Conservation (phyloP, 257 asterid genomes). For the Lantana camara region DNA sequence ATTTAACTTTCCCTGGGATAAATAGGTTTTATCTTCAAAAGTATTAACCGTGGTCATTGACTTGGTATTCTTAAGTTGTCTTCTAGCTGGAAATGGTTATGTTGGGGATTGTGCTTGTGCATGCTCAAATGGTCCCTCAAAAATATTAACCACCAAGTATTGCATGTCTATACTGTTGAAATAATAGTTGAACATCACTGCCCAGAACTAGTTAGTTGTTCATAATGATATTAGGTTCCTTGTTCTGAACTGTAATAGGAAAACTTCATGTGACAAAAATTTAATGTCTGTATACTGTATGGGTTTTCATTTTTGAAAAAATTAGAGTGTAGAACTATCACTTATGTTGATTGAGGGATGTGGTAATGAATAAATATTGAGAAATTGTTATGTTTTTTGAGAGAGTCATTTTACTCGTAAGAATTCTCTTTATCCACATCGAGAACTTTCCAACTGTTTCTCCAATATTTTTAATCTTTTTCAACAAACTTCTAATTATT, state of each 20-base stretch:
- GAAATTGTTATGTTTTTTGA: background rate
- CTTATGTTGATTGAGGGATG: background rate
- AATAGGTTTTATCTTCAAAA: background rate
- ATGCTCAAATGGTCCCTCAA: background rate
- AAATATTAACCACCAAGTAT: background rate
- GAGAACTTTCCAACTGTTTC: slow-evolving; percentile 1
- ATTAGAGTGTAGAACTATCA: background rate
- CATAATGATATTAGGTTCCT: background rate
- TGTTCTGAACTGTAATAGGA: background rate
- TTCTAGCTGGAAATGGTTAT: background rate
- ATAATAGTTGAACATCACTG: background rate
- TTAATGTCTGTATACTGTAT: background rate
- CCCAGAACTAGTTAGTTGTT: too few species aligned
- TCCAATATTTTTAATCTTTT: slow-evolving; percentile 6
- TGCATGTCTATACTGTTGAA: background rate
- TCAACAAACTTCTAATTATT: slow-evolving; percentile 6
- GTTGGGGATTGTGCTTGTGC: background rate
- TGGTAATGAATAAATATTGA: slow-evolving; percentile 6
- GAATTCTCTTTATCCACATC: background rate
- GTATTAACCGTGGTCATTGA: slow-evolving; percentile 4
- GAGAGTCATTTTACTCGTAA: background rate
- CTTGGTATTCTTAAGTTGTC: background rate
- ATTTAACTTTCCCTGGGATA: background rate
- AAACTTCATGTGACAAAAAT: background rate
- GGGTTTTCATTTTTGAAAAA: background rate